Base-by-base conservation (phyloP, 768 basidiomycete species). In the Chalciporus sphaerocephalus region DNA sequence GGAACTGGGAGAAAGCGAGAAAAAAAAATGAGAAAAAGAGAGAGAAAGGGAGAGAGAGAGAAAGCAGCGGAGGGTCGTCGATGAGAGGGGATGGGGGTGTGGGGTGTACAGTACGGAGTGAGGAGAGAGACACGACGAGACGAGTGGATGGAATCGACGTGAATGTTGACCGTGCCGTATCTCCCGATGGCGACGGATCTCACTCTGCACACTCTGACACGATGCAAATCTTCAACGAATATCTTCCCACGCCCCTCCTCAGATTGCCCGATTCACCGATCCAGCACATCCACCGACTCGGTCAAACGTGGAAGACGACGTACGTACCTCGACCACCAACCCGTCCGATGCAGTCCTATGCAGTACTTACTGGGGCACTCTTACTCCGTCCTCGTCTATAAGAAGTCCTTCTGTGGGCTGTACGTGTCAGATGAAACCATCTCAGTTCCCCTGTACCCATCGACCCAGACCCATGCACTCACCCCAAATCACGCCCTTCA, bases 111-210 rank as follows among this genome's bases (percentile, higher is more conserved):
- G n/a, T n/a, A n/a, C n/a, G 42, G 30, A 20, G n/a, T 40, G 39
- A 49, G 49, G 38, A 41, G 51, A 44, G 12, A 21, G 44, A 39
- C n/a, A n/a, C n/a, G n/a, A n/a, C n/a, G n/a, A n/a, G n/a, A n/a
- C n/a, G n/a, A n/a, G n/a, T n/a, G 55, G 46, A 48, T 51, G 44
- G 54, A 43, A 53, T 41, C 34, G n/a, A n/a, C n/a, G n/a, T n/a
- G n/a, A n/a, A n/a, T 36, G 54, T 60, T 71, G 75, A 72, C 72
- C 63, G 67, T 62, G 61, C 58, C 69, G 67, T 77, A 79, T 80
- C 78, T 76, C 74, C 80, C 82, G 80, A 83, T 82, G 79, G 64
- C 72, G 69, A 68, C 76, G 78, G 80, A 82, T 61, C 59, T 61
- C 59, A 60, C 59, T 62, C 5, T 60, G 54, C 49, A 51, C 53